Evolutionary conservation across 2,329 filamentous ascomycete genomes (phyloP), one percentile per base, ranked within the genome.

Genomic region (Trichocomaceae sp.): DNA sequence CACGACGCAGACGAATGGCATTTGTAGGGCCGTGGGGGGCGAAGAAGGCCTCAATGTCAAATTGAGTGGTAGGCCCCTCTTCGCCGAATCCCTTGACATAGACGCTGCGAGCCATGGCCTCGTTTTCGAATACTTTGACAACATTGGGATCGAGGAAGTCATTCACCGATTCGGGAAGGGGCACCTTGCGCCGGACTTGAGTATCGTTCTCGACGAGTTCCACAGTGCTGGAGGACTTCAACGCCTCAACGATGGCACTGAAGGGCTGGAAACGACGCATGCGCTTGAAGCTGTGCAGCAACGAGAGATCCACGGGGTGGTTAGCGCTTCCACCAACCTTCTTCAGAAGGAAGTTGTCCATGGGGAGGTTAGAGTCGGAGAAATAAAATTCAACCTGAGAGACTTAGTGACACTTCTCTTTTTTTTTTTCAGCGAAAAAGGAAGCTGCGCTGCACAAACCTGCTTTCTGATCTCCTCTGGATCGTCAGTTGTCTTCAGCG

Each of bases 231-330:
- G 88, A 93, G 20, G 87, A 82, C 71, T 86, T 87, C 51, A 97
- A 82, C 35, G 93, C 92, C 52, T 84, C 83, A 58, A 96, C 85
- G 44, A 99, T 82, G 55, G 87, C 86, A 54, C 82, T 84, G 76
- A 90, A 91, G 42, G 90, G 89, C 75, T 93, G 85, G 82, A 97
- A 99, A 65, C 86, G 87, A 62, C 84, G 86, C 95, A 99, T 99
- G 71, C 95, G 90, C 76, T 91, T 92, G 81, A 99, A 99, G 50
- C 77, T 84, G 78, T 85, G 83, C 61, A 99, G 83, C 58, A 85
- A 81, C 66, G 85, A 84, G 62, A 99, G 78, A 20, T 85, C 77
- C 37, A 99, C 85, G 44, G 91, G 81, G 47, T 66, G 64, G 71
- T 87, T 86, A 78, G 96, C 80, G 60, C 82, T 78, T 55, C 92